These are phyloP conservation scores for Xylaria palmicola DNA, from an alignment of 495 filamentous ascomycete genomes.

Conservation along the genomic window DNA sequence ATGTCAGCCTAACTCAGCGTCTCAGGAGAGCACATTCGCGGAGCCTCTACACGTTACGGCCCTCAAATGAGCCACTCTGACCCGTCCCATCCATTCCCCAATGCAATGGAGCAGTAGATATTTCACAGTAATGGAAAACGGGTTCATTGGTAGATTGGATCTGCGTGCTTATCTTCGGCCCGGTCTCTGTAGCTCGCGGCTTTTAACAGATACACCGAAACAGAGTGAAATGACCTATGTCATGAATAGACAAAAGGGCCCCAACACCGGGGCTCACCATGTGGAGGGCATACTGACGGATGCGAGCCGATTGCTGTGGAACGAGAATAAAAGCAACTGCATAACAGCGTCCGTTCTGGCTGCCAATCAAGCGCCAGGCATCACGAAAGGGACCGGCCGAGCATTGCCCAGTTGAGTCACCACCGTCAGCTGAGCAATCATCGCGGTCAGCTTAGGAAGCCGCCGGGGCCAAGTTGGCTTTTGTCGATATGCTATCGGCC, in stretches of 20 bases:
- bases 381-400: neutral
- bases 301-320: neutral
- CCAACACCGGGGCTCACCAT: neutral
- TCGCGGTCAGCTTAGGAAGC: too few relatives aligned
- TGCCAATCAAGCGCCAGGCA: neutral
- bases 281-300: neutral
- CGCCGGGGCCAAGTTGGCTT: too few relatives aligned
- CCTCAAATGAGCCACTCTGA: neutral
- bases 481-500: neutral
- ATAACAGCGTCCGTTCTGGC: neutral
- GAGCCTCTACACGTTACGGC: neutral
- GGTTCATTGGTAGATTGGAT: neutral
- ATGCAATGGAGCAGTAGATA: neutral
- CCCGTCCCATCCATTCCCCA: neutral
- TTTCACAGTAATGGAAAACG: too few relatives aligned
- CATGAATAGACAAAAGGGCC: neutral
- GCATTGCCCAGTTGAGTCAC: too few relatives aligned
- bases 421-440: too few relatives aligned
- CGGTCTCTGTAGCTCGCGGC: neutral
- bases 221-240: neutral
- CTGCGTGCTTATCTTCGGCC: neutral
- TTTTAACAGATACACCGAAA: neutral
- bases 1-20: too few relatives aligned
- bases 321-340: neutral
- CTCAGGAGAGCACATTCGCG: neutral